Base-by-base conservation (phyloP, 2,329 filamentous ascomycete species). In the Aspergillus tubingensis region DNA sequence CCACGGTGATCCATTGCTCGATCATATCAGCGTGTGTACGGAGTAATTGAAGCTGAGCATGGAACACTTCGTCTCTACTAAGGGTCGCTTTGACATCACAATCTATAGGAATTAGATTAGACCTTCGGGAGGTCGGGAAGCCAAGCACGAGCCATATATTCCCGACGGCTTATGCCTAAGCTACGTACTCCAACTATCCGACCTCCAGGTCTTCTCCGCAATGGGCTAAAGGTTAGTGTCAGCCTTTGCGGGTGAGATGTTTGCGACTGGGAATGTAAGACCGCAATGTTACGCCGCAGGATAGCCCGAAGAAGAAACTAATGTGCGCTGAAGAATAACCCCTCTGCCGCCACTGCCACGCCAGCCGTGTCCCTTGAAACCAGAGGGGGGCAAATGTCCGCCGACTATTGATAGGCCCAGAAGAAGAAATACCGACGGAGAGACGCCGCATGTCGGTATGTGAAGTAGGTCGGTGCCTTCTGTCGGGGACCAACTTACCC, bases 351-450 rank as follows among this genome's bases (percentile, higher is more conserved):
- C 25, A 50, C 47, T n/a, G n/a, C 47, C 47, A 30, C 47, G 23
- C 44, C 44, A 49, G 43, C 44, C 15, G 23, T n/a, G 44, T 23
- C 44, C 23, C 44, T n/a, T 23, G 44, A 17, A 50, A 32, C n/a
- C 25, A 27, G 25, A 27, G 44, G n/a, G n/a, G 47, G 25, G 30
- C 47, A 50, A 50, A 30, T 30, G 25, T 17, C 47, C 23, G 8
- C 47, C 47, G 47, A 30, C n/a, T 32, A n/a, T 50, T 17, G 47
- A 32, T 50, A 30, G 23, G 15, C 15, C 7, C 5, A 8, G 8
- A 50, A 50, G 25, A 49, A 49, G 47, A 50, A 50, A 50, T 50
- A 50, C 47, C 47, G 47, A 32, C 15, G 47, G 47, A 50, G 4
- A n/a, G 25, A n/a, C n/a, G 47, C 47, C 25, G n/a, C 17, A 27